These are phyloP conservation scores for Camellia sinensis DNA, from an alignment of 148 eudicot species.

Conservation along the genomic window DNA sequence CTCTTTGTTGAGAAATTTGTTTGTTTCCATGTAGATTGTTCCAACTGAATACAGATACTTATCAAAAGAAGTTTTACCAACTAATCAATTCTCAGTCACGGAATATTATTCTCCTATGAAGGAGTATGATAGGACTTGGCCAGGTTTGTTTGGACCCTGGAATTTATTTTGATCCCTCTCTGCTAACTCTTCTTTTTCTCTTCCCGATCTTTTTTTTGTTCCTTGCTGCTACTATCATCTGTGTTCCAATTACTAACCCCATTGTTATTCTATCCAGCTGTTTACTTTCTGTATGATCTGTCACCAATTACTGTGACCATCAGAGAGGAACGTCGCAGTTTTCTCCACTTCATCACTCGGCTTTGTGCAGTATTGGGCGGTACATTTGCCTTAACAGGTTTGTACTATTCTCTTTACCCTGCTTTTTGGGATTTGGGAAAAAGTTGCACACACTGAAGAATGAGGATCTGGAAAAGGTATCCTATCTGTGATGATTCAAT, in stretches of 20 bases:
- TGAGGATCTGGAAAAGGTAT: background rate
- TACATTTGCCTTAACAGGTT: slow-evolving; percentile 97
- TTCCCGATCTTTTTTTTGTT: background rate
- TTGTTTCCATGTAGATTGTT: slow-evolving; percentile 61
- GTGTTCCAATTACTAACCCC: background rate
- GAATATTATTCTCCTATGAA: slow-evolving; percentile 91
- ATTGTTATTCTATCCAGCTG: slow-evolving; percentile 53
- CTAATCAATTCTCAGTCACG: slow-evolving; percentile 96
- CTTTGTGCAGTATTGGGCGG: slow-evolving; percentile 98
- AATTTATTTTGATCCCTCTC: slow-evolving; percentile 2
- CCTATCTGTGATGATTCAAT: background rate
- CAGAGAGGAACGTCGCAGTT: slow-evolving; percentile 93
- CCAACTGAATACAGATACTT: slow-evolving; percentile 87
- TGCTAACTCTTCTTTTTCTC: background rate
- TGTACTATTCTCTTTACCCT: slow-evolving; percentile 18
- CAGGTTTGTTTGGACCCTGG: slow-evolving; percentile 53
- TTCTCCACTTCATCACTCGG: slow-evolving; percentile 95
- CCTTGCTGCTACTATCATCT: background rate
- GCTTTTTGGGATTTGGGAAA: background rate
- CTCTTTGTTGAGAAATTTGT: slow-evolving; percentile 18
- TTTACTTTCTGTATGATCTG: slow-evolving; percentile 92
- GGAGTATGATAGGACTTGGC: slow-evolving; percentile 87
- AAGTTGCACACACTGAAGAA: background rate
- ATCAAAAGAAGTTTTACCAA: slow-evolving; percentile 82
- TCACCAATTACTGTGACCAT: slow-evolving; percentile 98